Evolutionary conservation across 345 rosid species (phyloP), one percentile per base, ranked within the genome.

Genomic region (Euphorbia tirucalli): DNA sequence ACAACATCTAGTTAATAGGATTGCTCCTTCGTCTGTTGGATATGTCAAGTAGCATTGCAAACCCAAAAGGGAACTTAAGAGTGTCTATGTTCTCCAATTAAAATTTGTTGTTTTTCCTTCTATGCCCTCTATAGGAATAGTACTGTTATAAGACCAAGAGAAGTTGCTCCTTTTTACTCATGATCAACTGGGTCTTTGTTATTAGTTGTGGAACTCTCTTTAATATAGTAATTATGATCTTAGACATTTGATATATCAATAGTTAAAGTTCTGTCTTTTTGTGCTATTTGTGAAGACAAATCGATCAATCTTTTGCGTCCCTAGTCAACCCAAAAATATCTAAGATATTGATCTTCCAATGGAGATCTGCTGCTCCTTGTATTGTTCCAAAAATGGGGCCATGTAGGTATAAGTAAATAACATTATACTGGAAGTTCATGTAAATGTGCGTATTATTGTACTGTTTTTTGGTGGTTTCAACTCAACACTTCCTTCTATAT

Each of bases 1-100:
- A 56, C 11, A 22, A 3, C 57, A 52, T 21, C 8, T 52, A 52
- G 30, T 55, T 6, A 24, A 24, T 55, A 55, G 13, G 7, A 55
- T 24, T 55, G 1, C n/a, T 9, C 25, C 30, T n/a, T 28, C 22
- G 30, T 55, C 14, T 55, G 30, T 55, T 52, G 25, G 57, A 52
- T n/a, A 52, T 52, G 24, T 52, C 57, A 52, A 52, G 57, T 19
- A 52, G 57, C 52, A 46, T 46, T 46, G 52, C 52, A 46, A 46
- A 13, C 19, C 16, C 19, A 46, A 35, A 46, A 46, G 50, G 14
- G 16, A 46, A 46, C 50, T 46, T 46, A 46, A 49, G 19, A 19
- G 55, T 49, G 55, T 49, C 19, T 4, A 49, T 49, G 55, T 49
- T 49, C 2, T 5, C 50, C 19, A 13, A 1, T 18, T 18, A 49